A percentile compares a stretch with the other conserved stretches of the same genome.
Conservation (phyloP, 148 eudicot genomes). For the Mesembryanthemum crystallinum region DNA sequence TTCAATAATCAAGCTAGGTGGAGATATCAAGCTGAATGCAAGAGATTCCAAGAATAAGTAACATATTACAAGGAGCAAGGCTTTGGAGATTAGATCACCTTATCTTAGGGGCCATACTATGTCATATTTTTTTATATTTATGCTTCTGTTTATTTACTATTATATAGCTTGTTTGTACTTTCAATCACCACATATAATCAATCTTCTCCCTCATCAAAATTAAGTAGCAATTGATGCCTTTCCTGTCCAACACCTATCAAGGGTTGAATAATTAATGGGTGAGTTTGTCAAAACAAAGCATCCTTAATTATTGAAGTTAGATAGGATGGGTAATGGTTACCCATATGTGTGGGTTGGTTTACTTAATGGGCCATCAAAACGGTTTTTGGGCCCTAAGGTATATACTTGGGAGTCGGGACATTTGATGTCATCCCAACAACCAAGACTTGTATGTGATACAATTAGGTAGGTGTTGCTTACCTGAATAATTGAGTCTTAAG, state of each 20-base stretch:
- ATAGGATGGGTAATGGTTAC: neutral
- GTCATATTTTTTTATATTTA: neutral
- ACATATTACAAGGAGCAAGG: neutral
- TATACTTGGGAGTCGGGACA: neutral
- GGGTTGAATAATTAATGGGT: neutral
- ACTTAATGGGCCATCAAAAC: neutral
- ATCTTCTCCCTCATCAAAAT: neutral
- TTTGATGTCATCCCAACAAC: neutral
- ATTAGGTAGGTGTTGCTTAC: neutral
- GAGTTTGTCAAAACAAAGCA: neutral
- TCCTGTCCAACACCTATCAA: neutral
- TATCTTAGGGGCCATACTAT: neutral
- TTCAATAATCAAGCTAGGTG: neutral
- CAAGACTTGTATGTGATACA: neutral
- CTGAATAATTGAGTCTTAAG: neutral
- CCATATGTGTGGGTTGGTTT: constrained; percentile 1
- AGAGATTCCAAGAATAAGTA: neutral
- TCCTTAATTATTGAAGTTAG: neutral
- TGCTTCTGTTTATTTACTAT: neutral
- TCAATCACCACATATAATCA: too few species aligned
- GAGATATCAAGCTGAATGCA: neutral
- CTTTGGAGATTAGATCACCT: neutral
- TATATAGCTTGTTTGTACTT: neutral
- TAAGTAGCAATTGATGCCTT: neutral
- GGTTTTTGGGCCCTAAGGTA: neutral